Base-by-base conservation (phyloP, 2,329 filamentous ascomycete species). In the Ascochyta viciae-villosae region DNA sequence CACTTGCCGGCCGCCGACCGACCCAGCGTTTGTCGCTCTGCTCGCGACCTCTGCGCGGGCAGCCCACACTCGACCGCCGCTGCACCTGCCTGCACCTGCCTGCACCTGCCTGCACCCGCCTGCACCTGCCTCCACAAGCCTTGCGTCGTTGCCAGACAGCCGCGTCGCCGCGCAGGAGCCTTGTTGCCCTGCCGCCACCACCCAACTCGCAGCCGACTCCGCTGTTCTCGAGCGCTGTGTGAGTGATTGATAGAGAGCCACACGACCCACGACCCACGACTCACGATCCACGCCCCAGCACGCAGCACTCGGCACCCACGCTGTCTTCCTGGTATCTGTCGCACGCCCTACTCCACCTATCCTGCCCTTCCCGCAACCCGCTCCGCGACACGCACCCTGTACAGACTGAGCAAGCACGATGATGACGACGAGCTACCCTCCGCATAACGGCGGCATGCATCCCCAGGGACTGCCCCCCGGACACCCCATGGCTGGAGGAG, bases 361-460 rank as follows among this genome's bases (percentile, higher is more conserved):
- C 19, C 19, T 19, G 19, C 19, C 19, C 19, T 19, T 19, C 19
- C 19, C 19, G 19, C 48, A 33, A 34, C 19, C 23, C 35, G 23
- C n/a, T 19, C 19, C 22, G n/a, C 24, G 34, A 40, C 35, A 43
- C 50, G 43, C 51, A 34, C 43, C 47, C 53, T 49, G 63, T 54
- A 46, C 49, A 59, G 23, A 15, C 50, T 50, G 58, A 56, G 31
- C 48, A 34, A 58, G 37, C 66, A 83, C 77, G 74, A 91, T 91
- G 88, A 91, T 91, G 88, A 91, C 91, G 88, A 69, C 73, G 40
- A 84, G 87, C 60, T 81, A 84, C 70, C 90, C 83, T 74, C 87
- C 88, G 76, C 88, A 83, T 73, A 82, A 91, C 79, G 87, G 87
- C 63, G 85, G 82, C 72, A 89, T 92, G 86, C 89, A 87, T 68